Evolutionary conservation across 345 rosid genomes (phyloP).

Genomic region (Eucalyptus lansdowneana): DNA sequence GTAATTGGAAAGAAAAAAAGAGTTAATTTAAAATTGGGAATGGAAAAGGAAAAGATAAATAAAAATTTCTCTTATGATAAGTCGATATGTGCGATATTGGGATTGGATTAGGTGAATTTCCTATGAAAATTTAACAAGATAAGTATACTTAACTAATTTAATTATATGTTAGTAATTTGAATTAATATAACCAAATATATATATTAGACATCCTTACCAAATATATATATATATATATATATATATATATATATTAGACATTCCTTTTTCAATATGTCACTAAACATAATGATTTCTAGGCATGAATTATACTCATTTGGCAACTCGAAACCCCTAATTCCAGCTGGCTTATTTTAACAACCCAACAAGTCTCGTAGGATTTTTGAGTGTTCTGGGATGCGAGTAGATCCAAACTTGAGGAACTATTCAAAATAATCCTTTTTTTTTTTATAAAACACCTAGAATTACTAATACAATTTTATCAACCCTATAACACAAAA

Average conservation of each 20-base stretch:
- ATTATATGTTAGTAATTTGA: not conserved
- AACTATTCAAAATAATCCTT: not conserved
- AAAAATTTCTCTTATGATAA: not conserved
- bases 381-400: not conserved
- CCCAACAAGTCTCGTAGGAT: not conserved
- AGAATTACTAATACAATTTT: not conserved
- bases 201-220: too few species aligned
- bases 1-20: not conserved
- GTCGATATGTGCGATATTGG: not conserved
- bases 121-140: not conserved
- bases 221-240: too few species aligned
- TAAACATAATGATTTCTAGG: not conserved
- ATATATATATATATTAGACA: too few species aligned
- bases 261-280: not conserved
- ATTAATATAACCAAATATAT: not conserved
- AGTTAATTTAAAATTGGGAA: not conserved
- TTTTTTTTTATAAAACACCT: not conserved
- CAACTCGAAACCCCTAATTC: not conserved
- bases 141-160: not conserved
- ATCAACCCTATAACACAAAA: not conserved
- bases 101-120: not conserved
- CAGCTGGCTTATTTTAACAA: not conserved
- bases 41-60: not conserved
- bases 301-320: not conserved
- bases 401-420: not conserved